A percentile compares a stretch with the other conserved stretches of the same genome.
These are phyloP conservation scores for Amylostereum areolatum DNA, from an alignment of 1,284 basidiomycete species.

Conservation along the genomic window DNA sequence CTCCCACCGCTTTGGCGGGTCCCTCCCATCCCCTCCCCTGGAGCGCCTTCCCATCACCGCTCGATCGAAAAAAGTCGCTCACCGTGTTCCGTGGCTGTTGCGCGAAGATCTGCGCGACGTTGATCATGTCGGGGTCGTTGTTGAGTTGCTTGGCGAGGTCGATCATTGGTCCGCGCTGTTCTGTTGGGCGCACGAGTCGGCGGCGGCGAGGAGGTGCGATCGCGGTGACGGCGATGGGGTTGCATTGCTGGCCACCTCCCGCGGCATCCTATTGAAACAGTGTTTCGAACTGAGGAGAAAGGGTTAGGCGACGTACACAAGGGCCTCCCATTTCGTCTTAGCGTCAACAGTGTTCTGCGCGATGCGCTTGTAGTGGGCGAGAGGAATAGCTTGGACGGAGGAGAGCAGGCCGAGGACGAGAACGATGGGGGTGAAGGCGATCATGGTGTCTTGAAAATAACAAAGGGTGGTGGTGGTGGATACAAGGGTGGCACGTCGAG, in stretches of 20 bases:
- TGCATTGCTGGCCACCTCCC: constrained; percentile 48
- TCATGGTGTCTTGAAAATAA: constrained; percentile 8
- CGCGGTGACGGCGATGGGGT: constrained; percentile 43
- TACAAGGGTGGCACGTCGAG: background rate
- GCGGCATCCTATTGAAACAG: constrained; percentile 35
- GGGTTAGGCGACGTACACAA: constrained; percentile 24
- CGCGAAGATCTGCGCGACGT: constrained; percentile 50
- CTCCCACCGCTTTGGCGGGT: no score
- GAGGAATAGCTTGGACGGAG: constrained; percentile 9
- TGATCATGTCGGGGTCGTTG: constrained; percentile 51
- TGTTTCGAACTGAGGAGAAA: background rate
- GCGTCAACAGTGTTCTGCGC: constrained; percentile 33
- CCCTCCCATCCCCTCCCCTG: no score
- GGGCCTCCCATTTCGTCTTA: constrained; percentile 33
- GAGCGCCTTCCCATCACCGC: no score
- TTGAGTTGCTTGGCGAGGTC: constrained; percentile 53
- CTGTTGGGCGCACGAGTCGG: constrained; percentile 57
- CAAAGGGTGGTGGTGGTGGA: background rate
- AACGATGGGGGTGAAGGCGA: constrained; percentile 14
- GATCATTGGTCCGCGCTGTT: constrained; percentile 56
- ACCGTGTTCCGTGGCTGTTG: constrained; percentile 53
- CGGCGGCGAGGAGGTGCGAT: constrained; percentile 46
- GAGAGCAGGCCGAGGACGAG: constrained; percentile 8
- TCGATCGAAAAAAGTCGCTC: constrained; percentile 10
- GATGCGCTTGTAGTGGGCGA: constrained; percentile 32